These are phyloP conservation scores for Rhinocladiella mackenziei DNA, from an alignment of 2,329 filamentous ascomycete species.

Conservation along the genomic window DNA sequence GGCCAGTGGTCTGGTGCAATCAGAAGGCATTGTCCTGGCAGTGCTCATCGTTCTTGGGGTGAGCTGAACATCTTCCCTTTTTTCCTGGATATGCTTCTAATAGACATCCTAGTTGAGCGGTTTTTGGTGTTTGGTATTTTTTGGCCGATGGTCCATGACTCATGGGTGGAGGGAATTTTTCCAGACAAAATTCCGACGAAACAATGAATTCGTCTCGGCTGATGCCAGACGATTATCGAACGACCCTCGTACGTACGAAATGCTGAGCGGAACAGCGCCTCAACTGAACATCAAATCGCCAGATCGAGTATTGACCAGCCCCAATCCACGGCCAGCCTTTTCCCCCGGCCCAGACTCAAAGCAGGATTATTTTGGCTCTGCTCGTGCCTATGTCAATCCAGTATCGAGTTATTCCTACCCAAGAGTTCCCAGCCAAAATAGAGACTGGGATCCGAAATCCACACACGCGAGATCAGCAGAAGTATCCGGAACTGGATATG, in stretches of 20 bases:
- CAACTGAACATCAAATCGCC: conserved; percentile 32
- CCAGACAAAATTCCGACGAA: conserved; percentile 44
- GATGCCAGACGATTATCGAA: conserved; percentile 65
- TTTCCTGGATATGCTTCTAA: conserved; percentile 29
- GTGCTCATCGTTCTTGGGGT: conserved; percentile 79
- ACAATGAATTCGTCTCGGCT: conserved; percentile 81
- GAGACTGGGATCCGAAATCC: conserved; percentile 25
- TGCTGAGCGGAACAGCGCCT: conserved; percentile 50
- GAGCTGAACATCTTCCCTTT: conserved; percentile 38
- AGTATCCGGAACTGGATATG: background rate
- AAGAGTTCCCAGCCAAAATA: conserved; percentile 37
- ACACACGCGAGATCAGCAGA: conserved; percentile 18
- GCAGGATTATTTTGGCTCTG: conserved; percentile 40
- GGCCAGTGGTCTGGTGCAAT: conserved; percentile 62
- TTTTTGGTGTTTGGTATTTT: conserved; percentile 75
- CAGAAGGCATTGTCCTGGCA: conserved; percentile 71
- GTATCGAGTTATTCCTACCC: conserved; percentile 48
- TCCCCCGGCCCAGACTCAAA: conserved; percentile 25
- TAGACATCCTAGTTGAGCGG: conserved; percentile 63
- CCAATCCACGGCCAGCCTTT: conserved; percentile 24
- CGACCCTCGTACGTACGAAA: conserved; percentile 71
- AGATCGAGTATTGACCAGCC: conserved; percentile 29
- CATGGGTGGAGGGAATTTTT: conserved; percentile 73
- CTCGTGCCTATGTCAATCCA: conserved; percentile 47
- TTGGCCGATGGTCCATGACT: conserved; percentile 80